These are phyloP conservation scores for Botrytis pseudocinerea DNA, from an alignment of 2,329 filamentous ascomycete species.

Conservation along the genomic window DNA sequence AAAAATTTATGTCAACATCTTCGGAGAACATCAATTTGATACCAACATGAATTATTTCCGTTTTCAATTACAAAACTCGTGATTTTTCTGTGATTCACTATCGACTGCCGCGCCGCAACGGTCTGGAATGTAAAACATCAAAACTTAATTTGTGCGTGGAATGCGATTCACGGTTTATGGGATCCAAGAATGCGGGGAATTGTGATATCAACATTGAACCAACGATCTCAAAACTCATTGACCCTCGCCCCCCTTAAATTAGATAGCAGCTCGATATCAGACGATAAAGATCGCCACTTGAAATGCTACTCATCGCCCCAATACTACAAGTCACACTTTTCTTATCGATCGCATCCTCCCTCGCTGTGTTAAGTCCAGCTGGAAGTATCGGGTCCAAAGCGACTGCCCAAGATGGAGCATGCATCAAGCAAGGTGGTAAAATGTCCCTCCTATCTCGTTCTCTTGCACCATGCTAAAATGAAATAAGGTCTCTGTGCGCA, in stretches of 20 bases:
- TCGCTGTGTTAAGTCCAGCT: neutral
- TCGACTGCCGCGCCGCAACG: neutral
- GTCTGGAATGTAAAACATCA: neutral
- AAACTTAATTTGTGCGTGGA: neutral
- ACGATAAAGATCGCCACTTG: neutral
- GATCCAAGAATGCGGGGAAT: conserved; percentile 1
- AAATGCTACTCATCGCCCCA: neutral
- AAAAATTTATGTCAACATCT: neutral
- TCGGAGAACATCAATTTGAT: neutral
- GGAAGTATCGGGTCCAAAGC: neutral
- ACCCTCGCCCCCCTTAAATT: too few relatives aligned
- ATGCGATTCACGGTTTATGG: neutral
- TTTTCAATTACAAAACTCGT: neutral
- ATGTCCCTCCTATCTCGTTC: neutral
- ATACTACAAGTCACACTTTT: neutral
- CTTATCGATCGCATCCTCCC: neutral
- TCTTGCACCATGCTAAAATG: neutral
- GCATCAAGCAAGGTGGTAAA: neutral
- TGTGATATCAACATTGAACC: neutral
- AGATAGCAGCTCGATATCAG: neutral
- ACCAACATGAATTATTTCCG: neutral
- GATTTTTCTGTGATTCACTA: neutral
- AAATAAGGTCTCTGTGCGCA: conserved; percentile 2
- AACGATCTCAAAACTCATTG: neutral
- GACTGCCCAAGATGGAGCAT: neutral